Conservation (phyloP, 2,329 filamentous ascomycete species). For the Botrytis hyacinthi region DNA sequence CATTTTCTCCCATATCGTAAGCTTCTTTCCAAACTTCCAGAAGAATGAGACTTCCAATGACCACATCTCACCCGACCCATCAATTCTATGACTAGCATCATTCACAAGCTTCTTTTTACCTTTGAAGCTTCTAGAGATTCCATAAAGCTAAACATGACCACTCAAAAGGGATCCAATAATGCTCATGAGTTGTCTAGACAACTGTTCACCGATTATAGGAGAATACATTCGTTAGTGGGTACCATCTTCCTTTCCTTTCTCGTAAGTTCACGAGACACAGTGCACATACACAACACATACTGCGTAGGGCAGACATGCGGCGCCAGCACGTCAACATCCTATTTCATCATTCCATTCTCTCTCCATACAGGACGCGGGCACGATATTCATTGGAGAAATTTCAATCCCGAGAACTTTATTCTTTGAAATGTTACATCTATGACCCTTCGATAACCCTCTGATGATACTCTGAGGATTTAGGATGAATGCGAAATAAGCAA, state of each 20-base stretch:
- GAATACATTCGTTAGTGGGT: neutral
- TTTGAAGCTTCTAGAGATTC: neutral
- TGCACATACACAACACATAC: neutral
- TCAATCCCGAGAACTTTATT: neutral
- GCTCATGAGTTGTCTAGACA: conserved; percentile 9
- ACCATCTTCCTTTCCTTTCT: neutral
- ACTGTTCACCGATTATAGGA: conserved; percentile 22
- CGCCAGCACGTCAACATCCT: neutral
- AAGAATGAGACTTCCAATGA: neutral
- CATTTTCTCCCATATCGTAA: neutral
- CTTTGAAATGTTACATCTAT: neutral
- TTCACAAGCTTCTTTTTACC: neutral
- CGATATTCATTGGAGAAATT: neutral
- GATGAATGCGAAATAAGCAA: neutral
- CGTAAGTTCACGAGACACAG: conserved; percentile 10
- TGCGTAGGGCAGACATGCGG: neutral
- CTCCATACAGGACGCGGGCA: neutral
- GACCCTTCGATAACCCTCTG: neutral
- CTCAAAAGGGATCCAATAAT: neutral
- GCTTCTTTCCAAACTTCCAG: neutral
- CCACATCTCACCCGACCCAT: neutral
- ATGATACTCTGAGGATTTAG: neutral
- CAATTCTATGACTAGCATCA: neutral
- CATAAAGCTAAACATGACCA: neutral
- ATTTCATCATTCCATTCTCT: neutral